Percentiles rank a stretch among this genome's conserved stretches.
phyloP scores from a whole-genome alignment of 257 asterid genomes.

The Scutellaria baicalensis region DNA sequence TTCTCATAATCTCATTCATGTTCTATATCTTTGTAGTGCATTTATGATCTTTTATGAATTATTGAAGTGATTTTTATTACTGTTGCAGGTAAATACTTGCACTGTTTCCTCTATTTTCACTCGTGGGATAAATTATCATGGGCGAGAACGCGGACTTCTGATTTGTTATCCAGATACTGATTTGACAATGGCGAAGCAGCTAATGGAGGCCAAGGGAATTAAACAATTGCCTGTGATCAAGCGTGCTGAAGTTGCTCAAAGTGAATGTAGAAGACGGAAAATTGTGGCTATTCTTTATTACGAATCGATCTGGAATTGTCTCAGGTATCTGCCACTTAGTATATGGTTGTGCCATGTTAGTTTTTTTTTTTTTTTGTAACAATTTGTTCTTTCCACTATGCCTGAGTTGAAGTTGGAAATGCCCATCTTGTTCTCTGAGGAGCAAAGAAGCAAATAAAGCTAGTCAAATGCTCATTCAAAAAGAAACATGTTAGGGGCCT shows the following conservation, averaged over 20 bases:
- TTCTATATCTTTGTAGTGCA: neutral
- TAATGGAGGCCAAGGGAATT: conserved; percentile 95
- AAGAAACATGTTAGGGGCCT: neutral
- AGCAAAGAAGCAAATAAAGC: neutral
- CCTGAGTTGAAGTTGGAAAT: neutral
- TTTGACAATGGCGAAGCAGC: conserved; percentile 81
- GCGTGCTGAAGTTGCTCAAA: conserved; percentile 50
- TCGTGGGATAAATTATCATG: conserved; percentile 68
- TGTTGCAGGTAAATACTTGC: conserved; percentile 50
- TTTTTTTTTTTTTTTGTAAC: neutral
- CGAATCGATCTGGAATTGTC: conserved; percentile 63
- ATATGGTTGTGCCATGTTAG: neutral
- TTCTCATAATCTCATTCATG: neutral
- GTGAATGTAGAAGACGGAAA: conserved; percentile 59
- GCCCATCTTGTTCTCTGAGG: neutral
- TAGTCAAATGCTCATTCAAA: neutral
- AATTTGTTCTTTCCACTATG: neutral
- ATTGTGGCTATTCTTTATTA: conserved; percentile 63
- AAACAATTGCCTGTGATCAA: conserved; percentile 86
- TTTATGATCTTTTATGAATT: neutral
- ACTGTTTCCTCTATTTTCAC: conserved; percentile 75
- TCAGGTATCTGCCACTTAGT: conserved; percentile 48
- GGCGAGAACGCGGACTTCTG: conserved; percentile 69
- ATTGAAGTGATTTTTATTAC: neutral
- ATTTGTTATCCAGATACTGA: conserved; percentile 87